A percentile compares a stretch with the other conserved stretches of the same genome.
These are phyloP conservation scores for Aspergillus uvarum DNA, from an alignment of 2,329 filamentous ascomycete genomes.

Conservation along the genomic window DNA sequence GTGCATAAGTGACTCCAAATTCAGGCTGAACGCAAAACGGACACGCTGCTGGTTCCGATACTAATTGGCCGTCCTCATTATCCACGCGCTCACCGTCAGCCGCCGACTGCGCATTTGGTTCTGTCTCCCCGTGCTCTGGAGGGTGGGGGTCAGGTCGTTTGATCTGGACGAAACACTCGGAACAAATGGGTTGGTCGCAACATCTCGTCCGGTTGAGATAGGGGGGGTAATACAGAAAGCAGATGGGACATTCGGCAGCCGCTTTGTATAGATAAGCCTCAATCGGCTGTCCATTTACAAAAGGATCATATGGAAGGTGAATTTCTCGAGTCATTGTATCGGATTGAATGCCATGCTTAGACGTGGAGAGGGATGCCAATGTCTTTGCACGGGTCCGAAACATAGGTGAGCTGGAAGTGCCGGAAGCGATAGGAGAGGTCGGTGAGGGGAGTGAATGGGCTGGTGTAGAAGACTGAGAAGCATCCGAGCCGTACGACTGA, in stretches of 20 bases:
- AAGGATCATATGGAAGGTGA: constrained; percentile 76
- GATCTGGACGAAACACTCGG: constrained; percentile 98
- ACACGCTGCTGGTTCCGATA: constrained; percentile 88
- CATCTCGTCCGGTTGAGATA: constrained; percentile 93
- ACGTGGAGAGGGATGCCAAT: constrained; percentile 74
- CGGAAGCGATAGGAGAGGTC: constrained; percentile 54
- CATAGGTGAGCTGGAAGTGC: constrained; percentile 53
- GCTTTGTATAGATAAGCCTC: constrained; percentile 95
- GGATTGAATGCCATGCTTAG: constrained; percentile 68
- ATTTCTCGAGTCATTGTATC: constrained; percentile 77
- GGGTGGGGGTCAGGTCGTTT: constrained; percentile 90
- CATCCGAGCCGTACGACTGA: constrained; percentile 76
- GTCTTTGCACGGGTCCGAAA: constrained; percentile 88
- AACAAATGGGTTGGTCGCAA: constrained; percentile 95
- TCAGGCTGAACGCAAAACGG: constrained; percentile 94
- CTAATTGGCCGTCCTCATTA: constrained; percentile 60
- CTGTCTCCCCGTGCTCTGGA: constrained; percentile 67
- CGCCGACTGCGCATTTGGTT: constrained; percentile 39
- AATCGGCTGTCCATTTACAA: constrained; percentile 89
- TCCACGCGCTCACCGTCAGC: constrained; percentile 36
- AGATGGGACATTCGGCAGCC: constrained; percentile 87
- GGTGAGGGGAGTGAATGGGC: constrained; percentile 63
- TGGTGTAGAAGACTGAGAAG: constrained; percentile 61
- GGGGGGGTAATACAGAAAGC: constrained; percentile 92
- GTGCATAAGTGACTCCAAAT: constrained; percentile 92